phyloP scores from a whole-genome alignment of 805 yeast genomes.

The Candida sphagnicola region DNA sequence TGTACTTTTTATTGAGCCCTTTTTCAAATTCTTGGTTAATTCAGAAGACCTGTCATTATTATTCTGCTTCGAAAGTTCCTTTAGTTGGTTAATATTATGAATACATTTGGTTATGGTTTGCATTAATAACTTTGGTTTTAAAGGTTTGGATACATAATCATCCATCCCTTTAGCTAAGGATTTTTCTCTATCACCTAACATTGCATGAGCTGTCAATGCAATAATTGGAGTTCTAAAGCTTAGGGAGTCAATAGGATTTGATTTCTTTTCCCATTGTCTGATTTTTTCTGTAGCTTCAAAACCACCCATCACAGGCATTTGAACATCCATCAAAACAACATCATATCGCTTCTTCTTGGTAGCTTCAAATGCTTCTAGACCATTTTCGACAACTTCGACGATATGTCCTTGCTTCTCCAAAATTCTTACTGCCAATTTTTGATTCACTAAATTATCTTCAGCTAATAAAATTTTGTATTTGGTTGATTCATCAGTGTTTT shows the following conservation, averaged over 20 bases:
- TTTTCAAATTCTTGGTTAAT: slow-evolving; percentile 43
- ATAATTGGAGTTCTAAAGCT: slow-evolving; percentile 81
- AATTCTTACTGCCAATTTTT: slow-evolving; percentile 80
- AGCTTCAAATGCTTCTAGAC: slow-evolving; percentile 77
- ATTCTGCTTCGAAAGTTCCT: slow-evolving; percentile 49
- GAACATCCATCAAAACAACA: slow-evolving; percentile 88
- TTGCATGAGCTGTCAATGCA: slow-evolving; percentile 90
- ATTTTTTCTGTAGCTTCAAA: slow-evolving; percentile 87
- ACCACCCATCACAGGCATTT: slow-evolving; percentile 95
- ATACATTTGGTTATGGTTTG: slow-evolving; percentile 85
- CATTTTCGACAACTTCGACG: slow-evolving; percentile 83
- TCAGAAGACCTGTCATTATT: slow-evolving; percentile 42
- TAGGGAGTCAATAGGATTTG: slow-evolving; percentile 64
- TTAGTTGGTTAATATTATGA: slow-evolving; percentile 61
- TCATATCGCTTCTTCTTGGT: slow-evolving; percentile 66
- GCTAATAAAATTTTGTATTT: slow-evolving; percentile 75
- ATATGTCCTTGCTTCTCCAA: slow-evolving; percentile 82
- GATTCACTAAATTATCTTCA: slow-evolving; percentile 85
- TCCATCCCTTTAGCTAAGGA: slow-evolving; percentile 90
- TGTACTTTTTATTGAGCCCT: slow-evolving; percentile 23
- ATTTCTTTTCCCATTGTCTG: slow-evolving; percentile 82
- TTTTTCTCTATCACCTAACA: slow-evolving; percentile 87
- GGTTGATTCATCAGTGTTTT: slow-evolving; percentile 73
- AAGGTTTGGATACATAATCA: slow-evolving; percentile 83
- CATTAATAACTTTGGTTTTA: slow-evolving; percentile 75